Evolutionary conservation across 2,329 filamentous ascomycete genomes (phyloP), one percentile per base, ranked within the genome.

Genomic region (Magnaporthiopsis rhizophila): DNA sequence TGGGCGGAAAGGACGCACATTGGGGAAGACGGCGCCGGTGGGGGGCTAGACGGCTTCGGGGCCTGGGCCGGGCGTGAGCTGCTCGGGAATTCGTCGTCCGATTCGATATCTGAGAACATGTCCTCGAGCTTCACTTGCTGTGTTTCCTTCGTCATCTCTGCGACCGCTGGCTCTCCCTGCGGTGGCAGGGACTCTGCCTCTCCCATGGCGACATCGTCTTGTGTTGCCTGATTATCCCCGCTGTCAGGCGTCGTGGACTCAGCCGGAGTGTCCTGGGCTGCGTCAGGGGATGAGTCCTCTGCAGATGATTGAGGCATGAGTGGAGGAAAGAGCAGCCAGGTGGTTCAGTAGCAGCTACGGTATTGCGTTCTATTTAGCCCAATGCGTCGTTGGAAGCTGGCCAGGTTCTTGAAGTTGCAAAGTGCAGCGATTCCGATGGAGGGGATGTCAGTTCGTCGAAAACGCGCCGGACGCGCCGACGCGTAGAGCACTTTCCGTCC

Each of bases 51-150:
- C 13, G 71, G 53, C 80, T 77, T 34, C 74, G 59, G 58, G 58
- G 63, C 63, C 61, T 58, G 69, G 59, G 62, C 64, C 2, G 65
- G 62, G 56, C 56, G 32, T 70, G 28, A 78, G 71, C 9, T 77
- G 68, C 79, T 84, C 8, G 83, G 80, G 62, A 87, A 86, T 66
- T 88, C 86, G 0, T 86, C 84, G 67, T 88, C 85, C 1, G 83
- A 86, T 59, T 86, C 84, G 24, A 78, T 78, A 67, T 86, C 83
- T 45, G 77, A 80, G 64, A 88, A 88, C 13, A 88, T 68, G 5
- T 87, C 83, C 61, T 86, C 84, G 8, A 88, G 74, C 65, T 83
- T 85, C 59, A 80, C 75, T 57, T 82, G 78, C 30, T 79, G 77
- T 65, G 80, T 80, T 7, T 69, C 69, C 50, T 59, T 18, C 59